Base-by-base conservation (phyloP, 495 filamentous ascomycete genomes). In the Hypoxylon fuscum region DNA sequence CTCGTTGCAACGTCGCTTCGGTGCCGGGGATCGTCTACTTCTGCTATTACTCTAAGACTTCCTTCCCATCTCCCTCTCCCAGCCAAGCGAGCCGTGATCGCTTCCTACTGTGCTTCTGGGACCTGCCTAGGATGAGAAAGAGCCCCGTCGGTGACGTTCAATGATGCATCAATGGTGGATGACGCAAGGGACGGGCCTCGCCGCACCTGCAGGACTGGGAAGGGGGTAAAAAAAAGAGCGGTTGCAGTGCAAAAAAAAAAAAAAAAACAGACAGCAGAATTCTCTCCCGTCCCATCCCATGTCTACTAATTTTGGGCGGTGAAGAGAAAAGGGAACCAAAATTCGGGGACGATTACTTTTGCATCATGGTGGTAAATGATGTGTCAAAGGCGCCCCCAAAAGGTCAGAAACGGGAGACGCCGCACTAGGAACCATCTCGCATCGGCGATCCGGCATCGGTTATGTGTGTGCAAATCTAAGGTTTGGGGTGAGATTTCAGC, bases 361-460 rank as follows among this genome's bases (percentile, higher is more conserved):
- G 29, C 61, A 54, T 64, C 54, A 54, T 54, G 47, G 32, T 58
- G 54, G 37, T 25, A 64, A 54, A 43, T 64, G 48, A 64, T 48
- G 35, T 53, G 54, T 59, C 61, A 55, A 38, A 37, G 32, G 18
- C 43, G 35, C 25, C 10, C 17, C 35, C 45, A 62, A 18, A 15
- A 27, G 23, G 7, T 31, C 1, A 10, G 48, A 45, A 44, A 59
- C 43, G 55, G 55, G 18, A 49, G 18, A 52, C 48, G 49, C 55
- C 44, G 51, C 17, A 23, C 29, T 43, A 51, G 62, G 51, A 53
- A 57, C 51, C 63, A 66, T 66, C 63, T 66, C 43, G 63, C 63
- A 66, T 58, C 52, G 63, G 57, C 52, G 58, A 66, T 59, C 35
- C 49, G 63, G 45, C 52, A 51, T 38, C 46, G 51, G 62, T 43